Evolutionary conservation across 441 rosid genomes (phyloP).

Genomic region (Populus hybrid): DNA sequence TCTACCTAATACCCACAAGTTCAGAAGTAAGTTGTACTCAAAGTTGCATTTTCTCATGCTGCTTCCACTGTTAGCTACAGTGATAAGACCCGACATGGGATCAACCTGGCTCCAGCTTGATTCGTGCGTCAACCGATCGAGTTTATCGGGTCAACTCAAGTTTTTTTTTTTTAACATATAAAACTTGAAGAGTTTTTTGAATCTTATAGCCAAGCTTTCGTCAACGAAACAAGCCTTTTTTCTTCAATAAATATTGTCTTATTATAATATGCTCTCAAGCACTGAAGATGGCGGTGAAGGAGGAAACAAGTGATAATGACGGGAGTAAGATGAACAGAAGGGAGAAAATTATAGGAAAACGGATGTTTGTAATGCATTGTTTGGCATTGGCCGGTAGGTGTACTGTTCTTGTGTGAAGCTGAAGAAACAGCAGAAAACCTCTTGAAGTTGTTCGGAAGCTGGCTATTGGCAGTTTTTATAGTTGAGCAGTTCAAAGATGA

Average conservation of each 20-base stretch:
- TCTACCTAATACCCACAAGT: slow-evolving; percentile 42
- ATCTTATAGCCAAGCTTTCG: background rate
- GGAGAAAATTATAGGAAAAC: background rate
- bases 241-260: slow-evolving; percentile 10
- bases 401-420: slow-evolving; percentile 29
- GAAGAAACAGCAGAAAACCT: slow-evolving; percentile 31
- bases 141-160: too few relatives aligned
- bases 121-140: too few relatives aligned
- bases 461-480: slow-evolving; percentile 31
- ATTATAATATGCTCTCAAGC: background rate
- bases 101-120: too few relatives aligned
- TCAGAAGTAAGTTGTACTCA: slow-evolving; percentile 44
- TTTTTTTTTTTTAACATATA: too few relatives aligned
- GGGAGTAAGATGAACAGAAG: slow-evolving; percentile 12
- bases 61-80: background rate
- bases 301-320: slow-evolving; percentile 12
- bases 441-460: slow-evolving; percentile 31
- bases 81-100: too few relatives aligned
- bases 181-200: too few relatives aligned
- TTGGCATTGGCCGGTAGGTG: slow-evolving; percentile 32
- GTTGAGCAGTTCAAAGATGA: slow-evolving; percentile 35
- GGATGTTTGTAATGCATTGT: slow-evolving; percentile 15
- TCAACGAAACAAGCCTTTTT: slow-evolving; percentile 11
- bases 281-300: slow-evolving; percentile 14
- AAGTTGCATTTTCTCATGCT: slow-evolving; percentile 19